phyloP scores from a whole-genome alignment of 441 rosid genomes.

The Bruguiera hainesii region DNA sequence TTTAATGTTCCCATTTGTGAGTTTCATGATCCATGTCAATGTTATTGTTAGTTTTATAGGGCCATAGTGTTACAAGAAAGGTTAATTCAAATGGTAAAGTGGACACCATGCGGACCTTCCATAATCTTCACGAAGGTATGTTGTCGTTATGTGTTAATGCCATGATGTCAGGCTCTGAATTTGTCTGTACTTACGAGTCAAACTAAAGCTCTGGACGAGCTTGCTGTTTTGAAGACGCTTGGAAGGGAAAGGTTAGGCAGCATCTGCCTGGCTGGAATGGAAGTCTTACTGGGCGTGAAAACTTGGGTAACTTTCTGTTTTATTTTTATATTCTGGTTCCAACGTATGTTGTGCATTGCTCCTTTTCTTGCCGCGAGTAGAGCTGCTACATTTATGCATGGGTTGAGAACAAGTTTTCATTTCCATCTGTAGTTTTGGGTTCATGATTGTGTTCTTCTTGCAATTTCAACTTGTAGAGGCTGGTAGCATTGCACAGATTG shows the following conservation, averaged over 20 bases:
- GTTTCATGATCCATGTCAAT: background rate
- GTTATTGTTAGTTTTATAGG: conserved; percentile 36
- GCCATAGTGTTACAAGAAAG: conserved; percentile 63
- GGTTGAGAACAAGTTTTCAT: too few relatives aligned
- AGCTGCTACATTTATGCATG: background rate
- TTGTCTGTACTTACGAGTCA: background rate
- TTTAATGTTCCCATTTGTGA: background rate
- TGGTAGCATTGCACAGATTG: conserved; percentile 24
- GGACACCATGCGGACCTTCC: conserved; percentile 66
- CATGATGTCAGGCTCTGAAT: background rate
- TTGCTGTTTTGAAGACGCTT: conserved; percentile 63
- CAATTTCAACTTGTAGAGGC: conserved; percentile 22
- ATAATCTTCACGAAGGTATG: conserved; percentile 73
- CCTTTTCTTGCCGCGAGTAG: background rate
- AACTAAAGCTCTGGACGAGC: conserved; percentile 31
- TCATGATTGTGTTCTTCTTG: background rate
- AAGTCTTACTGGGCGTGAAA: conserved; percentile 32
- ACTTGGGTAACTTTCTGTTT: conserved; percentile 23
- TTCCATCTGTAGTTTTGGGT: too few relatives aligned
- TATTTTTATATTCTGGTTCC: background rate
- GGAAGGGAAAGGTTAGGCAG: conserved; percentile 58
- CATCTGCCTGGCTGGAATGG: conserved; percentile 64
- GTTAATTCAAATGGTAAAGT: conserved; percentile 80
- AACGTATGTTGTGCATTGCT: too few relatives aligned
- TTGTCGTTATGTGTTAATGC: background rate